Percentiles rank a stretch among this genome's conserved stretches.
These are phyloP conservation scores for Nothophoma quercina DNA, from an alignment of 2,329 filamentous ascomycete genomes.

Conservation along the genomic window DNA sequence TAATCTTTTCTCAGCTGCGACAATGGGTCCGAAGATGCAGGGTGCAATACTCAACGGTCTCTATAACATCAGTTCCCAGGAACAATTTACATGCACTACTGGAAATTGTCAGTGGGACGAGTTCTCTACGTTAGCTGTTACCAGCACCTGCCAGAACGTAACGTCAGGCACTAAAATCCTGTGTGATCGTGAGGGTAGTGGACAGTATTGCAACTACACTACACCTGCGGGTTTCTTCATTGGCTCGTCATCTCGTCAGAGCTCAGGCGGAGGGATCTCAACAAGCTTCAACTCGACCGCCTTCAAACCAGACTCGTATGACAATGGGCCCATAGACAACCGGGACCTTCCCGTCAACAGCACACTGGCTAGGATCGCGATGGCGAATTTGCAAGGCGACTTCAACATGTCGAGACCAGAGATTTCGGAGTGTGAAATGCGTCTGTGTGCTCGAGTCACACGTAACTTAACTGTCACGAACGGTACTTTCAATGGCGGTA, in stretches of 20 bases:
- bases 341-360: not conserved
- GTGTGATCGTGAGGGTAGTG: not conserved
- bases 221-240: not conserved
- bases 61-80: not conserved
- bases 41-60: constrained; percentile 5
- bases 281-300: not conserved
- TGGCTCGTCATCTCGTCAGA: too few relatives aligned
- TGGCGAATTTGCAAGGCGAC: not conserved
- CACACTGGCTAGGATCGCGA: not conserved
- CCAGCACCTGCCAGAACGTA: not conserved
- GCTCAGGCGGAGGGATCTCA: not conserved
- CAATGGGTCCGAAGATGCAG: constrained; percentile 5
- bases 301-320: not conserved
- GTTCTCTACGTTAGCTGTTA: not conserved
- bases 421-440: constrained; percentile 1
- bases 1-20: not conserved
- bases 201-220: not conserved
- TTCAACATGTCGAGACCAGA: not conserved
- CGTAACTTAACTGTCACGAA: not conserved
- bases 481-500: not conserved
- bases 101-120: constrained; percentile 2
- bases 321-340: not conserved
- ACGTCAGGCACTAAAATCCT: not conserved
- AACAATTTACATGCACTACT: not conserved
- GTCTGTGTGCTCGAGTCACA: not conserved